Conservation (phyloP, 352 stramenopile genomes). For the Thalassiosira hispida region DNA sequence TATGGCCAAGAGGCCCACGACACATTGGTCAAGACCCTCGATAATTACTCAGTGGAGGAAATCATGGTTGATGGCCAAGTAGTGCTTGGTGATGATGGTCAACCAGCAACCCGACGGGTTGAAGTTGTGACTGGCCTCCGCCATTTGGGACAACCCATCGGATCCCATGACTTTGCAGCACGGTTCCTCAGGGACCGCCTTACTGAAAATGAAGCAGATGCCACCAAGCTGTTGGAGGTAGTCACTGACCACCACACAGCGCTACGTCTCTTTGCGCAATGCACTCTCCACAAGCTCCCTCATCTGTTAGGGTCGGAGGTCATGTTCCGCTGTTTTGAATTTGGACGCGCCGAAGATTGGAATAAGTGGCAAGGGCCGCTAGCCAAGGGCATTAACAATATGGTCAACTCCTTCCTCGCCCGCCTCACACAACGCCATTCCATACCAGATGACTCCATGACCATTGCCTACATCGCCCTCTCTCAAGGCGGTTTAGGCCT, state of each 20-base stretch:
- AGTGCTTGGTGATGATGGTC: neutral
- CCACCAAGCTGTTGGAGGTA: neutral
- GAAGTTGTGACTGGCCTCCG: conserved; percentile 7
- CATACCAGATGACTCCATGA: neutral
- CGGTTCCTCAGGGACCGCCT: neutral
- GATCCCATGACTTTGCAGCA: neutral
- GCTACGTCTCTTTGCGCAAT: conserved; percentile 28
- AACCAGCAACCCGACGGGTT: neutral
- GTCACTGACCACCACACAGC: conserved; percentile 28
- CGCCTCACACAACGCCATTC: neutral
- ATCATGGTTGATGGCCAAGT: neutral
- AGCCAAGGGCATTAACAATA: neutral
- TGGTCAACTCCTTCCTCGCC: conserved; percentile 4
- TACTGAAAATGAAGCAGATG: neutral
- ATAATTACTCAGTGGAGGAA: conserved; percentile 1
- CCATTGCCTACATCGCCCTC: conserved; percentile 7
- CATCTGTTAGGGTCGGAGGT: conserved; percentile 21
- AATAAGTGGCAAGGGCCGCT: conserved; percentile 25
- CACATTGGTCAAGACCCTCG: neutral
- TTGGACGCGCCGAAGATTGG: neutral
- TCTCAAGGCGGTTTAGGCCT: conserved; percentile 13
- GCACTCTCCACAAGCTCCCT: conserved; percentile 29
- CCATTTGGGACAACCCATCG: conserved; percentile 17
- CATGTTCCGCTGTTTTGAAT: neutral
- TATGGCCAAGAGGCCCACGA: neutral